Evolutionary conservation across 2,329 filamentous ascomycete species (phyloP), one percentile per base, ranked within the genome.

Genomic region (Grosmannia huntii): DNA sequence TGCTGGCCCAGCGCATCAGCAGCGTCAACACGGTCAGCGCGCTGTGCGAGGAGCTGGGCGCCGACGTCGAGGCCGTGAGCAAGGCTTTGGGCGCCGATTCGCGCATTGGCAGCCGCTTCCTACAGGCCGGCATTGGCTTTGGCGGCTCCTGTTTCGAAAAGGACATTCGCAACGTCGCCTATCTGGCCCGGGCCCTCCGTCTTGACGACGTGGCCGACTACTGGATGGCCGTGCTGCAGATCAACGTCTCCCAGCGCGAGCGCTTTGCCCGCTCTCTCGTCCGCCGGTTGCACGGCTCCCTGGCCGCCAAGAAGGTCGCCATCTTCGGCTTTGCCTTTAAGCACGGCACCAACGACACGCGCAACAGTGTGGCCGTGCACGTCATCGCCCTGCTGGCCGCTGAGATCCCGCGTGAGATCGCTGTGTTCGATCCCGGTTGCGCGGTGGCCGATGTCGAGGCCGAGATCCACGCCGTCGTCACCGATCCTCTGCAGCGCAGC

Each of bases 1-100:
- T 57, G 56, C 36, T 57, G 48, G 56, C 56, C 5, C 56, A 57
- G 56, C 56, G 56, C 48, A 53, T 57, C 56, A 57, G 56, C 56
- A 57, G 56, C 36, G 53, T 57, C 49, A 62, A 57, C 25, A 49
- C 48, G 10, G 56, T 57, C 31, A 57, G 56, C 49, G 49, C 49
- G 31, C 31, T 33, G 6, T 33, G 31, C 31, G 31, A 33, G 31
- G 31, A 33, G 31, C 31, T 33, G 31, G 31, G 31, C 2, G 31
- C 31, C 9, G 31, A 33, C 31, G 31, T 33, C 31, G 31, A 33
- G 31, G 31, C 31, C 31, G 31, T 33, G 31, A 33, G 31, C 31
- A 10, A 2, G 9, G 31, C 31, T 33, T 9, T 33, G 31, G 56
- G 56, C 23, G 56, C 56, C 21, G 56, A 57, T 49, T 31, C 49